Evolutionary conservation across 2,329 filamentous ascomycete genomes (phyloP), one percentile per base, ranked within the genome.

Genomic region (Didymella sp.): DNA sequence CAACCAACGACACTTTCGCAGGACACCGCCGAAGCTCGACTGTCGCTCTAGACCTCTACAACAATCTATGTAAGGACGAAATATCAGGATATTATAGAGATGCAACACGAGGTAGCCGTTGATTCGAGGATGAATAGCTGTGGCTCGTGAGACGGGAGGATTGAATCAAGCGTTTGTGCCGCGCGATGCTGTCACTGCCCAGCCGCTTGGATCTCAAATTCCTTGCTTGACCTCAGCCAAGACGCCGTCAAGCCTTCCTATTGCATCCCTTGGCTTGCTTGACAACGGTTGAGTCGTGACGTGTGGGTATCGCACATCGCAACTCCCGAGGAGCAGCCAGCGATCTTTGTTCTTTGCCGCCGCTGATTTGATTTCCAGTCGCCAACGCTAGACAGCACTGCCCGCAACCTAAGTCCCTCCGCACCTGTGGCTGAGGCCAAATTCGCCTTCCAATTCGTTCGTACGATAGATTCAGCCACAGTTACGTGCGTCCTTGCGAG

Each of bases 191-290:
- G 52, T 59, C 57, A 59, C 53, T 30, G 60, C 59, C 62, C 59
- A 62, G 62, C 44, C 47, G 33, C 50, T 53, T 43, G 30, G 35
- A 35, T n/a, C 19, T 12, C 44, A 12, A 4, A n/a, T 28, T 53
- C 45, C 55, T 53, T 58, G 55, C 50, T 53, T 53, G 40, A 41
- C 11, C 13, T 13, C 31, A 50, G 55, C 55, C 50, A 58, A 58
- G 55, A 27, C 28, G 25, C 28, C 37, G 56, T 62, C 59, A 65
- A 67, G n/a, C 63, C 59, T 42, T 51, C 37, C 56, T 49, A 66
- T 61, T 60, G 22, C n/a, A 21, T 30, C 51, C 45, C 57, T 59
- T 55, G 55, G 58, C 56, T 64, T 60, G 62, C 67, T 69, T 69
- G 13, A 51, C 21, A 11, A 43, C 37, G 42, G 25, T 11, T 21